A percentile compares a stretch with the other conserved stretches of the same genome.
These are phyloP conservation scores for Bruguiera parviflora DNA, from an alignment of 345 rosid species.

Conservation along the genomic window DNA sequence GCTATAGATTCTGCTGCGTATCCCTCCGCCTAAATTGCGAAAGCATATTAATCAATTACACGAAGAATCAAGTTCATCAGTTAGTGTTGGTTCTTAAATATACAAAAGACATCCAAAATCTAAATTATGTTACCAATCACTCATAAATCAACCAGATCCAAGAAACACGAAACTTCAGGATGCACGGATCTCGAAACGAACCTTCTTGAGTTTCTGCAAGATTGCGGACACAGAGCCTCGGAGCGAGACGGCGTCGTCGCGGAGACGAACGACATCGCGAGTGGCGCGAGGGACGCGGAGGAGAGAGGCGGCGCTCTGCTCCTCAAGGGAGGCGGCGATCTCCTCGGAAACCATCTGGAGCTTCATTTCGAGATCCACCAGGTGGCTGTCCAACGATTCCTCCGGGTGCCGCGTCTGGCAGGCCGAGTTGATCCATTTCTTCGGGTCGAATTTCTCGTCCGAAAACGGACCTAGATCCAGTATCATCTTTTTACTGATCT, in stretches of 20 bases:
- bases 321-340: constrained; percentile 93
- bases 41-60: background rate
- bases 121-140: no score
- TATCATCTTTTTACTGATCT: constrained; percentile 39
- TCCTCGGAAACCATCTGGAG: constrained; percentile 97
- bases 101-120: no score
- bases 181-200: constrained; percentile 7
- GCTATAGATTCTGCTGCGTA: constrained; percentile 90
- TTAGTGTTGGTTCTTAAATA: no score
- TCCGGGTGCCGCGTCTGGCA: constrained; percentile 78
- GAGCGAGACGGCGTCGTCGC: constrained; percentile 85
- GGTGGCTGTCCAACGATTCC: constrained; percentile 80
- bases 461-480: constrained; percentile 95
- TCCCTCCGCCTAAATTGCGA: constrained; percentile 72
- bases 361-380: constrained; percentile 98
- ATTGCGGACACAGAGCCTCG: constrained; percentile 76
- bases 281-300: constrained; percentile 96
- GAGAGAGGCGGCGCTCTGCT: constrained; percentile 79
- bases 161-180: background rate
- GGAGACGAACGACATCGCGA: constrained; percentile 87
- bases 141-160: background rate
- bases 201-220: constrained; percentile 92
- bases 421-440: constrained; percentile 90
- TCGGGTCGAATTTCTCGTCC: constrained; percentile 90
- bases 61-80: no score